Conservation (phyloP, 1,284 basidiomycete genomes). For the Apiotrichum domesticum region DNA sequence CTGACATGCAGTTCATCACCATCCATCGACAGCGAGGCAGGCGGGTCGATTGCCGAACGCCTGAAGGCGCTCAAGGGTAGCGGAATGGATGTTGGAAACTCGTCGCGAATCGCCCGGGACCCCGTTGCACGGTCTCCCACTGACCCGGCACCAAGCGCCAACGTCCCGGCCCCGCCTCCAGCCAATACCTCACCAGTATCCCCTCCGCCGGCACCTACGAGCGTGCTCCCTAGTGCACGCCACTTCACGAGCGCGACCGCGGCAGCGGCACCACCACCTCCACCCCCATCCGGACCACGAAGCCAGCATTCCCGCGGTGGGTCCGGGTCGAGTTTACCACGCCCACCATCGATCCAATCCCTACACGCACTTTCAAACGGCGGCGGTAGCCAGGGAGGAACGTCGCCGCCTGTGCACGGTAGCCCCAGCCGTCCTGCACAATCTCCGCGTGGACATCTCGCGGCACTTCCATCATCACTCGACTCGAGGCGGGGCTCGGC, state of each 20-base stretch:
- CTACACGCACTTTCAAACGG: no score
- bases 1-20: not conserved
- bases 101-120: constrained; percentile 32
- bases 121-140: not conserved
- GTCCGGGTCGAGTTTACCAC: constrained; percentile 1
- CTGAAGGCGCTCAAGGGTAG: constrained; percentile 43
- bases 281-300: not conserved
- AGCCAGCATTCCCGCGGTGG: not conserved
- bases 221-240: not conserved
- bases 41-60: constrained; percentile 45
- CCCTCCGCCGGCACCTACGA: constrained; percentile 1
- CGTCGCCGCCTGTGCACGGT: no score
- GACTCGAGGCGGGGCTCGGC: not conserved
- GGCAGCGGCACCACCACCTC: not conserved
- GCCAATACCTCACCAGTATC: not conserved
- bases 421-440: no score
- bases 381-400: not conserved
- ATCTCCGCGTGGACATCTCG: not conserved
- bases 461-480: not conserved
- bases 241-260: not conserved
- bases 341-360: not conserved
- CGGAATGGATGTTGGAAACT: constrained; percentile 40
- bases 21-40: constrained; percentile 14
- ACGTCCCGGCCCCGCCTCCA: not conserved
- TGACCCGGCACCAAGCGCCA: not conserved